Evolutionary conservation across 305 asterid species (phyloP).

Genomic region (Solanum hybrid): DNA sequence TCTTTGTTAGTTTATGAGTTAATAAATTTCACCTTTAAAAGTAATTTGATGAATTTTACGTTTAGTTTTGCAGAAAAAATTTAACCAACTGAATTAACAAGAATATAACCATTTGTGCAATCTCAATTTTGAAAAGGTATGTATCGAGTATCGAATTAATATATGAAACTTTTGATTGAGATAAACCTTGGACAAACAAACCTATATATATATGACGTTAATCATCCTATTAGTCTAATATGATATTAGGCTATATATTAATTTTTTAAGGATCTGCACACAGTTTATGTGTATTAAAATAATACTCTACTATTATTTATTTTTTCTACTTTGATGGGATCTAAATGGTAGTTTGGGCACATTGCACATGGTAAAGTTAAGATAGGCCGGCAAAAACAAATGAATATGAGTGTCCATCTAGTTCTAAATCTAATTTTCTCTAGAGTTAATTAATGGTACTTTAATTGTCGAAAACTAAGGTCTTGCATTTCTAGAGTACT

Average conservation of each 20-base stretch:
- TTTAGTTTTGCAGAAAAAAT: background rate
- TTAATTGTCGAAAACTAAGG: background rate
- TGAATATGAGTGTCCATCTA: background rate
- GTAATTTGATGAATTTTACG: background rate
- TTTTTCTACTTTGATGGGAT: background rate
- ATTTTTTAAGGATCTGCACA: background rate
- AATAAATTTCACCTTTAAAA: background rate
- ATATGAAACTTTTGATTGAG: background rate
- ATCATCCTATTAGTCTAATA: background rate
- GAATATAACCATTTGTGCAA: background rate
- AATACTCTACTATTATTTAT: background rate
- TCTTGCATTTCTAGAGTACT: background rate
- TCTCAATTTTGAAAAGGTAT: background rate
- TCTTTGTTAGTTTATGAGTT: background rate
- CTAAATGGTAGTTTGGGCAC: background rate
- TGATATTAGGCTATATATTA: background rate
- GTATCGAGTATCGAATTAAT: background rate
- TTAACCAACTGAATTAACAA: background rate
- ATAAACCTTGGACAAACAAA: background rate
- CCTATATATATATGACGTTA: background rate
- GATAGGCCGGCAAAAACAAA: background rate
- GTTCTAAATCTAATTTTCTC: background rate
- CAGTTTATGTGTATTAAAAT: background rate
- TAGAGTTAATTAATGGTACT: background rate
- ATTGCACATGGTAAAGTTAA: constrained; percentile 6